Evolutionary conservation across 768 basidiomycete species (phyloP), one percentile per base, ranked within the genome.

Genomic region (Russula ochroleuca): DNA sequence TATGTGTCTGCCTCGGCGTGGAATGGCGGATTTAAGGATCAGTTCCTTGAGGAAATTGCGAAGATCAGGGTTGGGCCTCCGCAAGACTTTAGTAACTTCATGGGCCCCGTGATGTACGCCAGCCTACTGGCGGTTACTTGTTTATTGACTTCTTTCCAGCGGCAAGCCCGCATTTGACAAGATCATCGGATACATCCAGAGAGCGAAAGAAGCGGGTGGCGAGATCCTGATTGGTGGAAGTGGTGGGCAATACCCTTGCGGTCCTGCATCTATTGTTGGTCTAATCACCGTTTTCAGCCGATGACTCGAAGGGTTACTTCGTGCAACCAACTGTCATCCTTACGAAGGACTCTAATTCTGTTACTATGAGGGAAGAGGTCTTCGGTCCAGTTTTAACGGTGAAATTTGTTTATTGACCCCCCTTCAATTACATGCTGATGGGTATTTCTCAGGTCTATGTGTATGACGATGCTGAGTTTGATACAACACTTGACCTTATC

Each of bases 371-470:
- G 8, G 92, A 98, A 68, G 97, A 99, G 77, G 91, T 99, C 70
- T 98, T 99, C 70, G 97, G 97, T 1, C 97, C 97, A 28, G 95
- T 98, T 40, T 70, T 98, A 57, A 96, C 95, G 40, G 92, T 92
- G 40, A 56, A 40, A 67, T 54, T 78, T 70, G n/a, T 48, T 78
- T 70, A n/a, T 50, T 45, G 5, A 15, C 40, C 23, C 11, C 41
- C 28, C 35, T 38, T 13, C 58, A 53, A 9, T 28, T 17, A 1
- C 6, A 11, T 25, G 50, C 13, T 55, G 13, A 59, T 11, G 38
- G 28, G 65, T 2, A 61, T 38, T 28, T 31, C 35, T 67, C 58
- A 92, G 88, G 83, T 90, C 62, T 98, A 84, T 75, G 87, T 98
- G 2, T 99, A 88, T 73, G 85, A 93, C 64, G 96, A 98, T 72